A percentile compares a stretch with the other conserved stretches of the same genome.
Evolutionary conservation across 441 rosid species (phyloP).

Genomic region (Gossypium schwendimanii): DNA sequence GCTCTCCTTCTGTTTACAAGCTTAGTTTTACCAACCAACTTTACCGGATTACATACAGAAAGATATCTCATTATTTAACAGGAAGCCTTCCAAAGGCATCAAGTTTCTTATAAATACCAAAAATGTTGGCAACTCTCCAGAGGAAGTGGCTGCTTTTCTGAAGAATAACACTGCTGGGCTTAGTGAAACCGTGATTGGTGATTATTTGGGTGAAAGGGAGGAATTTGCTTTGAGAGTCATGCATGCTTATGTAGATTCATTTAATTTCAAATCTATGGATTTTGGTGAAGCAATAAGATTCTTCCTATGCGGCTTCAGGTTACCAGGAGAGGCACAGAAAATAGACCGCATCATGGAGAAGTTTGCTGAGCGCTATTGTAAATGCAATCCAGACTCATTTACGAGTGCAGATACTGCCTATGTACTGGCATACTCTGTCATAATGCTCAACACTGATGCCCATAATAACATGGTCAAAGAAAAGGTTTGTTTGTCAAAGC

Average conservation of each 20-base stretch:
- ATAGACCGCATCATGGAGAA: constrained; percentile 97
- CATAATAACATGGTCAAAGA: constrained; percentile 96
- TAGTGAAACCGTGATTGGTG: constrained; percentile 85
- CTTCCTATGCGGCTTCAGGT: constrained; percentile 82
- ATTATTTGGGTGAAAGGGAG: constrained; percentile 96
- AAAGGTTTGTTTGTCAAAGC: constrained; percentile 55
- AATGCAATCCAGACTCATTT: constrained; percentile 89
- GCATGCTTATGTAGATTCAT: constrained; percentile 97
- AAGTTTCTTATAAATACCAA: constrained; percentile 68
- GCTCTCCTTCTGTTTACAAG: constrained; percentile 5
- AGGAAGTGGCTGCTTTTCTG: constrained; percentile 76
- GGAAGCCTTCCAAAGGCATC: constrained; percentile 89
- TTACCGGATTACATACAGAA: constrained; percentile 60
- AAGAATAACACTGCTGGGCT: constrained; percentile 56
- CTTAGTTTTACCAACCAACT: constrained; percentile 27
- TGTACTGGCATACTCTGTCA: constrained; percentile 95
- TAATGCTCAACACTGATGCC: constrained; percentile 97
- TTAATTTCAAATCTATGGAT: constrained; percentile 76
- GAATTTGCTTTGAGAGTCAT: constrained; percentile 82
- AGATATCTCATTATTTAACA: constrained; percentile 74
- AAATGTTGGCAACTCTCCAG: constrained; percentile 73
- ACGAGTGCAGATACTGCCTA: constrained; percentile 96
- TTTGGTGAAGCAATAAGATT: constrained; percentile 94
- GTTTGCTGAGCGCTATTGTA: constrained; percentile 96
- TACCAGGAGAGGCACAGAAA: constrained; percentile 98